phyloP scores from a whole-genome alignment of 2,329 filamentous ascomycete species.

The Rhynchosporium agropyri region DNA sequence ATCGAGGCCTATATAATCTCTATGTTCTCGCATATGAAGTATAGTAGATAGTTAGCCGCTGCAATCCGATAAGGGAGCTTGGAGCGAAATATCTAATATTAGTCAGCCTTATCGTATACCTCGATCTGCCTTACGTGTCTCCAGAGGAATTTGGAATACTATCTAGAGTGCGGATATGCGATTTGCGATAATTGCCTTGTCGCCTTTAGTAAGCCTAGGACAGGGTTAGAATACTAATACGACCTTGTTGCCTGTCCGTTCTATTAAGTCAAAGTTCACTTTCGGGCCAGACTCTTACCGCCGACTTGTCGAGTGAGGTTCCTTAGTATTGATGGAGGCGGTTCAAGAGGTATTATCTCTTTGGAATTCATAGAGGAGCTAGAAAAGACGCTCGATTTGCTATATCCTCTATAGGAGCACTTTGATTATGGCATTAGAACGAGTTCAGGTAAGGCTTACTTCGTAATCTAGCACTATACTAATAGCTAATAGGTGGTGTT shows the following conservation, averaged over 20 bases:
- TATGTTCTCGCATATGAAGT: slow-evolving; percentile 26
- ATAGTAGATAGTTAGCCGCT: slow-evolving; percentile 18
- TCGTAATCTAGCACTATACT: slow-evolving; percentile 1
- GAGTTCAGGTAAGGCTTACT: slow-evolving; percentile 34
- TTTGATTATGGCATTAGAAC: slow-evolving; percentile 36
- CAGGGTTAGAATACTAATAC: slow-evolving; percentile 35
- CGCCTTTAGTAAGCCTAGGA: slow-evolving; percentile 33
- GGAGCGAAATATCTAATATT: slow-evolving; percentile 21
- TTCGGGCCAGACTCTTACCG: slow-evolving; percentile 40
- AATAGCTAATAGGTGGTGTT: slow-evolving; percentile 27
- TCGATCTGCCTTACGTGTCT: slow-evolving; percentile 25
- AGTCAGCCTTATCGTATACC: slow-evolving; percentile 19
- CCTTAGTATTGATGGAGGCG: slow-evolving; percentile 43
- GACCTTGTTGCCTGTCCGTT: slow-evolving; percentile 37
- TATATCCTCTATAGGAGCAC: slow-evolving; percentile 32
- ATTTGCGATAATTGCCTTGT: slow-evolving; percentile 43
- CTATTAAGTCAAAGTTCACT: slow-evolving; percentile 31
- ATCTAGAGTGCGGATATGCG: slow-evolving; percentile 42
- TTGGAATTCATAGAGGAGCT: slow-evolving; percentile 34
- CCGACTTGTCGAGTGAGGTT: slow-evolving; percentile 32
- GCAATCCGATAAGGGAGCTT: slow-evolving; percentile 21
- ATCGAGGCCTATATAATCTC: slow-evolving; percentile 16
- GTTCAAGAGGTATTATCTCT: slow-evolving; percentile 36
- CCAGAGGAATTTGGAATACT: slow-evolving; percentile 25
- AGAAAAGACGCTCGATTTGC: slow-evolving; percentile 27